Percentiles rank a stretch among this genome's conserved stretches.
Evolutionary conservation across 805 yeast genomes (phyloP).

Genomic region (Candida ortonii): DNA sequence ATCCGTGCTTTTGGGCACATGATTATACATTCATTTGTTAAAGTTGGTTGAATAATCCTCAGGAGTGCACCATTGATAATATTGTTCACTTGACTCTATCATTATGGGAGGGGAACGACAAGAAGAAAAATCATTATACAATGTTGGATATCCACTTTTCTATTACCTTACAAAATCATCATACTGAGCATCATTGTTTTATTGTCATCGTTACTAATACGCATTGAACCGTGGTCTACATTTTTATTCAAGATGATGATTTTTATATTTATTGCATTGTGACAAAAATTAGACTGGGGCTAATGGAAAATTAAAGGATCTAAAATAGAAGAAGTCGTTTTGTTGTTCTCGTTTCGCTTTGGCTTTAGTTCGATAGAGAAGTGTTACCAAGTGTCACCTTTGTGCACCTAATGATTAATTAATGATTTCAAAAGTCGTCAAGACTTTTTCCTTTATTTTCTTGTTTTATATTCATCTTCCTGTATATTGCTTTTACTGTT

Average conservation of each 20-base stretch:
- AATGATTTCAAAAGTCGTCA: slow-evolving; percentile 16
- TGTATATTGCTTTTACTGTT: slow-evolving; percentile 19
- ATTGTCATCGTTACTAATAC: slow-evolving; percentile 1
- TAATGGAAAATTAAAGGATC: slow-evolving; percentile 4
- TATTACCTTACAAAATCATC: slow-evolving; percentile 10
- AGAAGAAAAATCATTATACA: slow-evolving; percentile 2
- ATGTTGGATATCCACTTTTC: slow-evolving; percentile 7
- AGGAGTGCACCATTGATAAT: too few species aligned
- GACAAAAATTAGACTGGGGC: slow-evolving; percentile 12
- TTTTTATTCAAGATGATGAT: slow-evolving; percentile 7
- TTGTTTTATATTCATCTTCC: slow-evolving; percentile 17
- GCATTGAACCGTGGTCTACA: slow-evolving; percentile 8
- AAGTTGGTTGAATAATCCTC: too few species aligned
- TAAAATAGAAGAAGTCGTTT: slow-evolving; percentile 2
- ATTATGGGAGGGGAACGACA: slow-evolving; percentile 1
- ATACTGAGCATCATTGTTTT: slow-evolving; percentile 8
- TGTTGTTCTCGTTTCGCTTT: slow-evolving; percentile 4
- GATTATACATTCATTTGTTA: too few species aligned
- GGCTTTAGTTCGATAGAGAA: slow-evolving; percentile 18
- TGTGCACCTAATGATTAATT: slow-evolving; percentile 20
- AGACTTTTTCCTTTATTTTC: slow-evolving; percentile 13
- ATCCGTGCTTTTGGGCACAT: too few species aligned
- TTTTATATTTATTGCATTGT: slow-evolving; percentile 14
- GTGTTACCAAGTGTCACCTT: slow-evolving; percentile 11
- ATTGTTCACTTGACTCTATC: slow-evolving; percentile 1